These are phyloP conservation scores for Pseudogymnoascus sp. DNA, from an alignment of 2,329 filamentous ascomycete genomes.

Conservation along the genomic window DNA sequence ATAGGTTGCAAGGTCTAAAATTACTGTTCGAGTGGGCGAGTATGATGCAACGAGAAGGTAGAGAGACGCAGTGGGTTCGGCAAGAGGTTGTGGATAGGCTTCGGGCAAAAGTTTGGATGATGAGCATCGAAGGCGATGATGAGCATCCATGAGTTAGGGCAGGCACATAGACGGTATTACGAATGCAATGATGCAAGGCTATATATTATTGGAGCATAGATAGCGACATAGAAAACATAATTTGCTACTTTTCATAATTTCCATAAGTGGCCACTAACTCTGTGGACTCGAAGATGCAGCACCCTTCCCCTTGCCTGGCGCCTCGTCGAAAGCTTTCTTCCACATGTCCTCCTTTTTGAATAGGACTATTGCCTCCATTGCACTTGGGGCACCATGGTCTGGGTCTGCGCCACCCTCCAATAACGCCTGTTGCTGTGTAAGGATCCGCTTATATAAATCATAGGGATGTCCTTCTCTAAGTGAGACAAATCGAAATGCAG, in stretches of 20 bases:
- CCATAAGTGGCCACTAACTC: not conserved
- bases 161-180: not conserved
- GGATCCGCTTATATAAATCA: slow-evolving; percentile 12
- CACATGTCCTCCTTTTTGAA: slow-evolving; percentile 46
- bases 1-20: slow-evolving; percentile 53
- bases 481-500: not conserved
- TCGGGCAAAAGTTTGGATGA: slow-evolving; percentile 41
- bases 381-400: slow-evolving; percentile 42
- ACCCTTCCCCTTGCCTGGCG: slow-evolving; percentile 40
- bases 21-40: slow-evolving; percentile 62
- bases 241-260: not conserved
- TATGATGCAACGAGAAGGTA: slow-evolving; percentile 32
- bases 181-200: slow-evolving; percentile 5
- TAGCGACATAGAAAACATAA: slow-evolving; percentile 2
- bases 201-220: slow-evolving; percentile 5
- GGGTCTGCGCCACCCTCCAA: slow-evolving; percentile 47
- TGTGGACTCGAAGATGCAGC: not conserved
- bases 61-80: slow-evolving; percentile 44
- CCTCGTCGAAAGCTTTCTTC: slow-evolving; percentile 41
- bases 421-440: slow-evolving; percentile 25
- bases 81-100: slow-evolving; percentile 46
- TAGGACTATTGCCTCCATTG: slow-evolving; percentile 40
- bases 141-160: not conserved
- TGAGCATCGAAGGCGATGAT: slow-evolving; percentile 12
- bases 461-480: not conserved